A percentile compares a stretch with the other conserved stretches of the same genome.
phyloP scores from a whole-genome alignment of 768 basidiomycete species.

The Leccinum aurantiacum region DNA sequence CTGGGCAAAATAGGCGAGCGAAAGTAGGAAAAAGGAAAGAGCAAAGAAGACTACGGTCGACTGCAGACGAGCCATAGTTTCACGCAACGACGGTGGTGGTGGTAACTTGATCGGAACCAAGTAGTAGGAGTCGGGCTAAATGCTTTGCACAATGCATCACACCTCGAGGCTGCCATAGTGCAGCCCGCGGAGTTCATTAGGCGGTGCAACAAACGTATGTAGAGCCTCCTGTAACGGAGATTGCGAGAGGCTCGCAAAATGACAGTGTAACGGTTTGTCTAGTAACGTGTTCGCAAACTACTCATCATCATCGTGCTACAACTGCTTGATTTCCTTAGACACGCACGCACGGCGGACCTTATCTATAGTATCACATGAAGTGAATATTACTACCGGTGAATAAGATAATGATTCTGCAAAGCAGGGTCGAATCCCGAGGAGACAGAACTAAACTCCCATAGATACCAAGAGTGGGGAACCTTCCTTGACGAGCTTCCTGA shows the following conservation, averaged over 20 bases:
- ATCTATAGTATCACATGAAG: slow-evolving; percentile 1
- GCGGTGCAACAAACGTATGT: slow-evolving; percentile 14
- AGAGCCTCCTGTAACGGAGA: neutral
- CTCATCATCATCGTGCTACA: no score
- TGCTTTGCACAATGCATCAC: slow-evolving; percentile 14
- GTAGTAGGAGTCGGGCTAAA: slow-evolving; percentile 2
- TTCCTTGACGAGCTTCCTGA: slow-evolving; percentile 45
- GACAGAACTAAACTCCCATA: slow-evolving; percentile 20
- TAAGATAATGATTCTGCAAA: neutral
- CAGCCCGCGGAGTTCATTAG: slow-evolving; percentile 20
- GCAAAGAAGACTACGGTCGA: slow-evolving; percentile 20
- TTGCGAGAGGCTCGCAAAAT: neutral
- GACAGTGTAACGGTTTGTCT: neutral
- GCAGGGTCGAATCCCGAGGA: neutral
- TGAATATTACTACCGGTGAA: neutral
- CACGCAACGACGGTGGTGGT: slow-evolving; percentile 5
- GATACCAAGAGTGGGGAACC: slow-evolving; percentile 20
- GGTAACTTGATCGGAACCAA: slow-evolving; percentile 10
- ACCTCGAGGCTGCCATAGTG: slow-evolving; percentile 24
- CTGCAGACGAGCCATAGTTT: slow-evolving; percentile 24
- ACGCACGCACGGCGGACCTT: neutral
- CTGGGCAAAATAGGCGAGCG: slow-evolving; percentile 31
- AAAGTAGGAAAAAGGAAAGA: slow-evolving; percentile 29
- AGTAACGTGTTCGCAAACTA: no score
- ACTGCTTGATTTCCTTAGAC: neutral